These are phyloP conservation scores for Coemansia sp. DNA, from an alignment of 192 early-diverging fungal species.

Conservation along the genomic window DNA sequence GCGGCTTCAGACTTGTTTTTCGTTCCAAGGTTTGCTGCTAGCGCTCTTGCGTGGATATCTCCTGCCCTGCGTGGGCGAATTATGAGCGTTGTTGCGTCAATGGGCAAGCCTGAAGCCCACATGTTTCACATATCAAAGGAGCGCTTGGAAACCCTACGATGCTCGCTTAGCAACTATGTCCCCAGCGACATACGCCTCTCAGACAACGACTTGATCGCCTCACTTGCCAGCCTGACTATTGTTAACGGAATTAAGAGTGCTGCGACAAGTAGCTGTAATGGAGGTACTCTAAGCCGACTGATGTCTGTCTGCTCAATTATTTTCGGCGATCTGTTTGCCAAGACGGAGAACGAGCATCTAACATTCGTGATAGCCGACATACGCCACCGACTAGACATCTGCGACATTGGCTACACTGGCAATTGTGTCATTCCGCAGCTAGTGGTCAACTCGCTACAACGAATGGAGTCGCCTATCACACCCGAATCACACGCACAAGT, in stretches of 20 bases:
- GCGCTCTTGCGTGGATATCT: constrained; percentile 13
- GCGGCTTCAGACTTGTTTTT: background rate
- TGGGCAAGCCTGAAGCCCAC: constrained; percentile 7
- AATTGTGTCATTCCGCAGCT: background rate
- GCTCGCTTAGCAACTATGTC: background rate
- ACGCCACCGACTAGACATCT: background rate
- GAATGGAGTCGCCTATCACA: background rate
- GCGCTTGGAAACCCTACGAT: background rate
- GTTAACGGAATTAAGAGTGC: background rate
- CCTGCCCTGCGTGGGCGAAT: constrained; percentile 16
- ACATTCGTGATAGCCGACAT: background rate
- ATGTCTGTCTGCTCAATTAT: background rate
- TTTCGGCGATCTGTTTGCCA: background rate
- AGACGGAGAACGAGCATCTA: background rate
- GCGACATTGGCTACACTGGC: background rate
- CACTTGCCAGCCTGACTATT: background rate
- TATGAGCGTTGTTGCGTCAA: background rate
- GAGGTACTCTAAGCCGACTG: background rate
- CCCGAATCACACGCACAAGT: background rate
- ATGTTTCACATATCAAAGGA: constrained; percentile 18
- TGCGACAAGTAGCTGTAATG: background rate
- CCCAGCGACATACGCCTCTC: background rate
- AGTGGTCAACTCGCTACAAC: background rate
- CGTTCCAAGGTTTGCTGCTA: background rate
- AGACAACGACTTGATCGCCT: background rate